Evolutionary conservation across 2,329 filamentous ascomycete species (phyloP).

Genomic region (Fusarium solani-melongenae): DNA sequence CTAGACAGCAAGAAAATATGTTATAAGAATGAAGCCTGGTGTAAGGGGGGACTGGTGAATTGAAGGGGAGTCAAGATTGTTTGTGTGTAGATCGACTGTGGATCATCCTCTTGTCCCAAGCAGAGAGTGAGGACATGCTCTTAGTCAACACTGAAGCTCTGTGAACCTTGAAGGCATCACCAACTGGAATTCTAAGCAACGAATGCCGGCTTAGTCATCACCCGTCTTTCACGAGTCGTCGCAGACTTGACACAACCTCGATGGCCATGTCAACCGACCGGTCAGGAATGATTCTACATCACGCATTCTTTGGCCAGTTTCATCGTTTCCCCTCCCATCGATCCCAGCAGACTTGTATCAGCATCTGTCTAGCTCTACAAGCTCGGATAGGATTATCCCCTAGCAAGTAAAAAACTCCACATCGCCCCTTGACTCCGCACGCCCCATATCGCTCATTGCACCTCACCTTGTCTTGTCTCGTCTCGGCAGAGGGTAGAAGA

Average conservation of each 20-base stretch:
- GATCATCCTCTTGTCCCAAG: background rate
- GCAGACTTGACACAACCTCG: constrained; percentile 21
- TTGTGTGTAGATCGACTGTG: background rate
- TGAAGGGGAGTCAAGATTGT: background rate
- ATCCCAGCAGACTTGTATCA: background rate
- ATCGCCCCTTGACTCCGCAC: constrained; percentile 24
- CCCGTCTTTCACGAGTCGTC: constrained; percentile 7
- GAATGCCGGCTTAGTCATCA: constrained; percentile 33
- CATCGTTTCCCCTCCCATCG: background rate
- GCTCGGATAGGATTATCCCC: constrained; percentile 6
- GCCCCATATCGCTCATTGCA: constrained; percentile 24
- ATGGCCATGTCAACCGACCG: constrained; percentile 9
- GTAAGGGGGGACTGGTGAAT: background rate
- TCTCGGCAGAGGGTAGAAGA: constrained; percentile 14
- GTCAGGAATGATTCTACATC: constrained; percentile 7
- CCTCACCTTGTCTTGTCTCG: background rate
- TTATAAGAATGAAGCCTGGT: background rate
- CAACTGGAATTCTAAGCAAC: constrained; percentile 2
- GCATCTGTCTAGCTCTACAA: background rate
- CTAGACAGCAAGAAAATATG: constrained; percentile 42
- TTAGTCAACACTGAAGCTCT: background rate
- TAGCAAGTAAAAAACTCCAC: constrained; percentile 19
- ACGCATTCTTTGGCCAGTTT: background rate
- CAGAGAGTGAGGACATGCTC: background rate
- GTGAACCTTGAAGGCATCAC: constrained; percentile 13